phyloP scores from a whole-genome alignment of 768 basidiomycete genomes.

The Chlorophyllum brunneum region DNA sequence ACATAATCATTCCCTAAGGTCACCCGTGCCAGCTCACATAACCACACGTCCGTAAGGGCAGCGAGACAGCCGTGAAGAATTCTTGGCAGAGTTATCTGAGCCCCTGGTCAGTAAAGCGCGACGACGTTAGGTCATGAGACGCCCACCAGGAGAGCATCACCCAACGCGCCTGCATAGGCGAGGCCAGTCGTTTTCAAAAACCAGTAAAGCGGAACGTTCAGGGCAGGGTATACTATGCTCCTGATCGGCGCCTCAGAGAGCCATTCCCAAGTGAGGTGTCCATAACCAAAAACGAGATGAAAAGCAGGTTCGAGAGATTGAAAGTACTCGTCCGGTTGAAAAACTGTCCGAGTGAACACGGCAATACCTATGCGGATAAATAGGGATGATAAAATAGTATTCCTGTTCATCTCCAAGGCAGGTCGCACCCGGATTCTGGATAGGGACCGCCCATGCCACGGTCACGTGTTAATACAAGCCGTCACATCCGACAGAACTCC shows the following conservation, averaged over 20 bases:
- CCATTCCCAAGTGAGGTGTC: slow-evolving; percentile 98
- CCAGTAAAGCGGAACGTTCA: slow-evolving; percentile 81
- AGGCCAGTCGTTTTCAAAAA: slow-evolving; percentile 52
- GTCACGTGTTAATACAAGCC: too few species aligned
- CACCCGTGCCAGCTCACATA: slow-evolving; percentile 55
- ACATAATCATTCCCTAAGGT: slow-evolving; percentile 57
- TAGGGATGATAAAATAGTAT: slow-evolving; percentile 26
- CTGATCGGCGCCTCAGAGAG: slow-evolving; percentile 62
- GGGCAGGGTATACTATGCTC: slow-evolving; percentile 74
- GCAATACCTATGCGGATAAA: slow-evolving; percentile 57
- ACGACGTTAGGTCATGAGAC: slow-evolving; percentile 6
- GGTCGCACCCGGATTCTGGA: too few species aligned
- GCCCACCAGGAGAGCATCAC: slow-evolving; percentile 62
- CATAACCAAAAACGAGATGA: slow-evolving; percentile 84
- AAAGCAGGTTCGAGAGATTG: slow-evolving; percentile 95
- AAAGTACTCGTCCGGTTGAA: slow-evolving; percentile 97
- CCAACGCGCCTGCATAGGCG: slow-evolving; percentile 34
- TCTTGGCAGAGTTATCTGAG: slow-evolving; percentile 71
- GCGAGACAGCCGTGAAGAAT: slow-evolving; percentile 74
- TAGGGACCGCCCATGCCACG: too few species aligned
- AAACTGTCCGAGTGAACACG: slow-evolving; percentile 75
- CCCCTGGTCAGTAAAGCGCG: slow-evolving; percentile 1
- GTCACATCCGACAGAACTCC: too few species aligned
- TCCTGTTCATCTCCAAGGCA: not conserved
- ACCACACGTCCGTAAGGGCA: slow-evolving; percentile 74